These are phyloP conservation scores for Fagopyrum tataricum DNA, from an alignment of 148 eudicot species.

Conservation along the genomic window DNA sequence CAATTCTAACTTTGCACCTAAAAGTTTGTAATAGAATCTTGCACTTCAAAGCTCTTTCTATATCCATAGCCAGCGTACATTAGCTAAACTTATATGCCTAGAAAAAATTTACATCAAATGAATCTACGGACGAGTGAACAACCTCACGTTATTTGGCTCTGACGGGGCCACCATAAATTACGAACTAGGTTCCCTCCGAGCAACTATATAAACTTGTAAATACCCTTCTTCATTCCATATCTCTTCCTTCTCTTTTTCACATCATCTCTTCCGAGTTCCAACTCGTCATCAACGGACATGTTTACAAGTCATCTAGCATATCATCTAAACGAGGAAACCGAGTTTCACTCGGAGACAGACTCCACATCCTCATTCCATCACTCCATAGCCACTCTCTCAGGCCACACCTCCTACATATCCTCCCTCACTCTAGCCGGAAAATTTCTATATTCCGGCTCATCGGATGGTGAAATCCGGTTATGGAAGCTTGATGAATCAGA, in stretches of 20 bases:
- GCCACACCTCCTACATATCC: conserved; percentile 57
- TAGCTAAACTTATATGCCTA: not conserved
- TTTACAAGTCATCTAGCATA: not conserved
- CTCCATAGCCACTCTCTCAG: conserved; percentile 56
- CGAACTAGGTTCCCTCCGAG: not conserved
- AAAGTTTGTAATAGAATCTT: not conserved
- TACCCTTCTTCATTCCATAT: not conserved
- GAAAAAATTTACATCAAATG: not conserved
- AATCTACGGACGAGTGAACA: too few species aligned
- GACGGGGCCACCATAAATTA: too few species aligned
- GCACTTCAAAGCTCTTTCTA: not conserved
- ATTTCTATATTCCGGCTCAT: conserved; percentile 59
- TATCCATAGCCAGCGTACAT: conserved; percentile 1
- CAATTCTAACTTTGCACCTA: conserved; percentile 10
- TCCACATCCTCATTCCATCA: conserved; percentile 21
- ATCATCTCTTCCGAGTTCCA: not conserved
- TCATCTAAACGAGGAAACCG: not conserved
- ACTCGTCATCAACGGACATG: not conserved
- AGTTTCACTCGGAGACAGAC: not conserved
- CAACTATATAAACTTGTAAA: not conserved
- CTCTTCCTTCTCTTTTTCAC: not conserved
- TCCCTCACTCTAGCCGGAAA: conserved; percentile 61
- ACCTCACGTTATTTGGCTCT: too few species aligned
- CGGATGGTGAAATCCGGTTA: conserved; percentile 49
- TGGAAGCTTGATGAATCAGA: conserved; percentile 33